phyloP scores from a whole-genome alignment of 257 asterid genomes.

The Lantana camara region DNA sequence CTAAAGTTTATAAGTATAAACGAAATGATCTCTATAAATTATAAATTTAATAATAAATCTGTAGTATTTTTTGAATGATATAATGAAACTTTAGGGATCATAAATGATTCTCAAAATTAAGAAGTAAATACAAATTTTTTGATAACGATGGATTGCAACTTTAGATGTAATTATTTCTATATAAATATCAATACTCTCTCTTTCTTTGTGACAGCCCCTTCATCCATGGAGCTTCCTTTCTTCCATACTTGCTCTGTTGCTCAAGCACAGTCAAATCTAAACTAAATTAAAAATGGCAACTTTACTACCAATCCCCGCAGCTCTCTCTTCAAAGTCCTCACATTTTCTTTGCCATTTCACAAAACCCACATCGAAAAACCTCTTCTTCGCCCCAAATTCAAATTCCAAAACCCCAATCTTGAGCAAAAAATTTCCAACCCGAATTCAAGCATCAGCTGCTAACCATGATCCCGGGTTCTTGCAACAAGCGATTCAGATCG shows the following conservation, averaged over 20 bases:
- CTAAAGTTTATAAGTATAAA: no score
- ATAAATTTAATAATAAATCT: no score
- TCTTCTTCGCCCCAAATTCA: conserved; percentile 26
- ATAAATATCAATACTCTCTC: no score
- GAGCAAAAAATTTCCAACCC: conserved; percentile 32
- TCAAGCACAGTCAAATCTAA: conserved; percentile 13
- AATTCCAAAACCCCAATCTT: conserved; percentile 32
- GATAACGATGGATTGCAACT: no score
- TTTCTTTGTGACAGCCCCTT: no score
- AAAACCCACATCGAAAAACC: conserved; percentile 38
- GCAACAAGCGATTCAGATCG: conserved; percentile 55
- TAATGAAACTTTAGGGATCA: no score
- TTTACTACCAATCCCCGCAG: conserved; percentile 25
- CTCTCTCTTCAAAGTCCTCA: conserved; percentile 34
- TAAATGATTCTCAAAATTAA: no score
- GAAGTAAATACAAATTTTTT: no score
- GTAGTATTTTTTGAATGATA: no score
- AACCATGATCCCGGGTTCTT: conserved; percentile 59
- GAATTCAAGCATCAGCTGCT: conserved; percentile 44
- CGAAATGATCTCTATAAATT: no score
- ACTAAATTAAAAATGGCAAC: conserved; percentile 49
- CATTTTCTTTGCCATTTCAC: conserved; percentile 17
- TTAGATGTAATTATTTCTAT: no score
- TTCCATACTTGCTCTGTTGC: conserved; percentile 20
- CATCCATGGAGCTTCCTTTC: conserved; percentile 15